Evolutionary conservation across 2,329 filamentous ascomycete species (phyloP).

Genomic region (Colletotrichum camelliae): DNA sequence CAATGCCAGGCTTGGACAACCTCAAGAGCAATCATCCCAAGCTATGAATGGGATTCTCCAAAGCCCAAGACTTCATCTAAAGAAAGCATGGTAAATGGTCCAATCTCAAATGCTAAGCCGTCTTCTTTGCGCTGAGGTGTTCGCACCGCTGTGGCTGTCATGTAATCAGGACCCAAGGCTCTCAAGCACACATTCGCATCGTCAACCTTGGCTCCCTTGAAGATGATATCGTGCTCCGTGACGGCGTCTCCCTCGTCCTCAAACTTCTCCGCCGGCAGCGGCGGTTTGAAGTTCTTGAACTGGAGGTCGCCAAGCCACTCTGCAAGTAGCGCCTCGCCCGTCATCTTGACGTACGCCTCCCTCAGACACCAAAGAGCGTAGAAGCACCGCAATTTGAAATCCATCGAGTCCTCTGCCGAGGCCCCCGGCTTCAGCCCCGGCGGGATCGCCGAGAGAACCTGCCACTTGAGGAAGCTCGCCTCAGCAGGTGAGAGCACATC

Average conservation of each 20-base stretch:
- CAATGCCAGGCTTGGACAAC: neutral
- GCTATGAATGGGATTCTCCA: constrained; percentile 38
- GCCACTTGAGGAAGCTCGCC: constrained; percentile 62
- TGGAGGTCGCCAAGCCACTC: constrained; percentile 75
- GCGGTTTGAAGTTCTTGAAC: constrained; percentile 68
- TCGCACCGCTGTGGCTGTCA: constrained; percentile 58
- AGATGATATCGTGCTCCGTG: constrained; percentile 40
- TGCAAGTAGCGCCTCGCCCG: constrained; percentile 77
- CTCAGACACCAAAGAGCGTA: constrained; percentile 82
- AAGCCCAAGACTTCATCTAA: constrained; percentile 51
- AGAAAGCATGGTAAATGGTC: constrained; percentile 46
- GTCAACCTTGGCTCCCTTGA: constrained; percentile 41
- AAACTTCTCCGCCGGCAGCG: constrained; percentile 38
- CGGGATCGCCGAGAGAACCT: constrained; percentile 33
- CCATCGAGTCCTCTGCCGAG: constrained; percentile 48
- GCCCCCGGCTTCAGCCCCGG: constrained; percentile 27
- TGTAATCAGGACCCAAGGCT: constrained; percentile 54
- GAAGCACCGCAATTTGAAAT: constrained; percentile 71
- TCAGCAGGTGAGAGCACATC: constrained; percentile 73
- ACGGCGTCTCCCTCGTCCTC: constrained; percentile 40
- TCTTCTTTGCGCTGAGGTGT: constrained; percentile 40
- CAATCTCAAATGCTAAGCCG: constrained; percentile 43
- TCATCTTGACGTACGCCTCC: constrained; percentile 85
- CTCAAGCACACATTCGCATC: constrained; percentile 49
- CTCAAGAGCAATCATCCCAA: neutral